These are phyloP conservation scores for Pelargonium cotyledonis DNA, from an alignment of 441 rosid species.

Conservation along the genomic window DNA sequence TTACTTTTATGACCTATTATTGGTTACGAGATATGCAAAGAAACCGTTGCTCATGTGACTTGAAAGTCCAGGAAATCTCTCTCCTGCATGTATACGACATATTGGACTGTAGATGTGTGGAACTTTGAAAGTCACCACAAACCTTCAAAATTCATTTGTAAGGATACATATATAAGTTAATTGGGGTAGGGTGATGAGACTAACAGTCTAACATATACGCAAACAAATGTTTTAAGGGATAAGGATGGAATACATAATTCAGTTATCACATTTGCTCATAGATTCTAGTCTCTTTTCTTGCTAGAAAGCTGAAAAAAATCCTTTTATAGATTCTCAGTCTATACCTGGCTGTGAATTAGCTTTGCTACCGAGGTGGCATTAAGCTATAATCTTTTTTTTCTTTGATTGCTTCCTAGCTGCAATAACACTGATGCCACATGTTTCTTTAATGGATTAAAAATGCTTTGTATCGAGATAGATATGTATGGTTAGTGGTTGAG, in stretches of 20 bases:
- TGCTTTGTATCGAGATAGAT: no score
- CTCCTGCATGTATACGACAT: no score
- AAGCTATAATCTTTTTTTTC: not conserved
- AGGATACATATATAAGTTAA: no score
- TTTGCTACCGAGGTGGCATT: not conserved
- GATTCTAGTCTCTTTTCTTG: not conserved
- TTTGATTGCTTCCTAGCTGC: slow-evolving; percentile 2
- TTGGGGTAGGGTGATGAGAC: no score
- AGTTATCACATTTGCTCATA: not conserved
- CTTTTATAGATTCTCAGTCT: not conserved
- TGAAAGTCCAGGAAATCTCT: no score
- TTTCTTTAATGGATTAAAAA: no score
- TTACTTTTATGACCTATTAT: not conserved
- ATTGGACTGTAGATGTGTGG: no score
- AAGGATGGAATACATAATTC: not conserved
- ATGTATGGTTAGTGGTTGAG: not conserved
- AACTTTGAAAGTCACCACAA: no score
- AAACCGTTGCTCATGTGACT: not conserved
- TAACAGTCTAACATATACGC: not conserved
- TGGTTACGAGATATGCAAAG: not conserved
- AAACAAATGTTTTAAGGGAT: not conserved
- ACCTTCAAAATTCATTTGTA: no score
- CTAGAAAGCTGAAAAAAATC: not conserved
- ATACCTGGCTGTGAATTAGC: not conserved
- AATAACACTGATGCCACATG: not conserved